phyloP scores from a whole-genome alignment of 1,139 yeast species.

The Candida tropicalis region DNA sequence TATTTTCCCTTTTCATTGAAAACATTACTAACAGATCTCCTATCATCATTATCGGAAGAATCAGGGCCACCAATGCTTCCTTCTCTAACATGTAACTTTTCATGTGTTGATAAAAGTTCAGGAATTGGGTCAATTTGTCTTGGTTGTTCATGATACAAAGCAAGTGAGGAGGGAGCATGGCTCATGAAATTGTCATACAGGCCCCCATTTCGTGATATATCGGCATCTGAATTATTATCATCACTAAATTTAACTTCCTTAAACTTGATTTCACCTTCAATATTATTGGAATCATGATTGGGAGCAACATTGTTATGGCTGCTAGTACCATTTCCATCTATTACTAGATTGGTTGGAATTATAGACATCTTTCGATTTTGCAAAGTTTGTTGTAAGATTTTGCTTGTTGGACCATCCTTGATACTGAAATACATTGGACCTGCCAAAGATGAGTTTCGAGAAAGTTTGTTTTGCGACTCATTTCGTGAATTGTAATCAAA shows the following conservation, averaged over 20 bases:
- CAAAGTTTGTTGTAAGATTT: slow-evolving; percentile 18
- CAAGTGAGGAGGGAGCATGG: slow-evolving; percentile 8
- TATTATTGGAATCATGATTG: neutral
- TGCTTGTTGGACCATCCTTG: slow-evolving; percentile 15
- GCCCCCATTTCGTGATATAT: slow-evolving; percentile 5
- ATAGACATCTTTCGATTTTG: slow-evolving; percentile 30
- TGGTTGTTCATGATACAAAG: slow-evolving; percentile 6
- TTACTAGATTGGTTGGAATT: slow-evolving; percentile 29
- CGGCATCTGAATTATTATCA: slow-evolving; percentile 8
- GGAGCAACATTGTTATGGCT: neutral
- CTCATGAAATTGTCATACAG: slow-evolving; percentile 7
- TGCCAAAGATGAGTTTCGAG: slow-evolving; percentile 32
- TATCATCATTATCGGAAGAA: slow-evolving; percentile 8
- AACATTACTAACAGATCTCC: slow-evolving; percentile 14
- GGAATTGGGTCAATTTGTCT: slow-evolving; percentile 23
- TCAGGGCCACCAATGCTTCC: slow-evolving; percentile 13
- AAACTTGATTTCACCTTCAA: slow-evolving; percentile 23
- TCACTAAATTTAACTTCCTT: slow-evolving; percentile 33
- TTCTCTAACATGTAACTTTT: slow-evolving; percentile 25
- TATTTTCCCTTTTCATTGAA: slow-evolving; percentile 20
- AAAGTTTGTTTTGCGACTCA: slow-evolving; percentile 14
- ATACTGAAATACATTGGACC: slow-evolving; percentile 27
- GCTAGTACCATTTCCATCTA: slow-evolving; percentile 17
- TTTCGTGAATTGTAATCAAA: slow-evolving; percentile 1
- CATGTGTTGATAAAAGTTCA: slow-evolving; percentile 38